These are phyloP conservation scores for Lactarius pseudohatsudake DNA, from an alignment of 768 basidiomycete genomes.

Conservation along the genomic window DNA sequence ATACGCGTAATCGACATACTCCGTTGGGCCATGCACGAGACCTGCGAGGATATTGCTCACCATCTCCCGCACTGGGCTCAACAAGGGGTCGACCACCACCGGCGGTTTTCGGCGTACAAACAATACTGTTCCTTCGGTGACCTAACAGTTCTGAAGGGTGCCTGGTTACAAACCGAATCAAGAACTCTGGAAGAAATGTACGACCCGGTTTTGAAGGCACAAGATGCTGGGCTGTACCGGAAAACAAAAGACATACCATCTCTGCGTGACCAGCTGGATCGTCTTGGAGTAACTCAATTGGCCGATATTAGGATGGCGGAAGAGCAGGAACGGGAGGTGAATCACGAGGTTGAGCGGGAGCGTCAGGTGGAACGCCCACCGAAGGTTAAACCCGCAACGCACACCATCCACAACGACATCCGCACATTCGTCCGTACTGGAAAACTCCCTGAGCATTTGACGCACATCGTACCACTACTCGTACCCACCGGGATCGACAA, in stretches of 20 bases:
- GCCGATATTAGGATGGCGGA: slow-evolving; percentile 4
- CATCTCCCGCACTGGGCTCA: too few species aligned
- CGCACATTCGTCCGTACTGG: background rate
- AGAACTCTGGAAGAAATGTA: slow-evolving; percentile 12
- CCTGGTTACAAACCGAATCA: slow-evolving; percentile 7
- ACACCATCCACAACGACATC: slow-evolving; percentile 1
- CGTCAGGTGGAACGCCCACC: background rate
- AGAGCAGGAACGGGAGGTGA: slow-evolving; percentile 17
- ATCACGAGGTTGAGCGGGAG: slow-evolving; percentile 6
- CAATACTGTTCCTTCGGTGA: too few species aligned
- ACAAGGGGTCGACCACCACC: too few species aligned
- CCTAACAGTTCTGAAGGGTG: background rate
- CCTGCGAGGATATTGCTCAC: too few species aligned
- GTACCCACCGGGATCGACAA: background rate
- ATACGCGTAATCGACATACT: too few species aligned
- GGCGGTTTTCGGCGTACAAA: too few species aligned
- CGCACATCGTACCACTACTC: background rate
- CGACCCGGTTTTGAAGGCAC: background rate
- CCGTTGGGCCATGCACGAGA: too few species aligned
- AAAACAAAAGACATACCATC: background rate
- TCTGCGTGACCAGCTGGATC: background rate
- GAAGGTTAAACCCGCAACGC: background rate
- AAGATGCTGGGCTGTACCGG: background rate
- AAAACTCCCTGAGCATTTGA: background rate
- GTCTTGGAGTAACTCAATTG: slow-evolving; percentile 3